phyloP scores from a whole-genome alignment of 2,329 filamentous ascomycete genomes.

The Fusarium abutilonis region DNA sequence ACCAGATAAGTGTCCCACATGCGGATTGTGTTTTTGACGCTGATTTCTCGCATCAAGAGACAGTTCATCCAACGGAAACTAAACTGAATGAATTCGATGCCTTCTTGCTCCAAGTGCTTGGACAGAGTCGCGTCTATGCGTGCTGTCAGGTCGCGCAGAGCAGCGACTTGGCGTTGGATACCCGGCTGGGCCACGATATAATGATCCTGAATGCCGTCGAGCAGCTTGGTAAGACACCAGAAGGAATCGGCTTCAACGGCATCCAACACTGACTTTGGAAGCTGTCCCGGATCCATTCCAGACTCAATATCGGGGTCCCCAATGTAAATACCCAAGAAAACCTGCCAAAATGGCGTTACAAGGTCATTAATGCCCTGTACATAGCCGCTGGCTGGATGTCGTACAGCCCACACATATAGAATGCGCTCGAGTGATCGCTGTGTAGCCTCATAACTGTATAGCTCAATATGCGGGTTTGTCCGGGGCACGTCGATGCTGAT shows the following conservation, averaged over 20 bases:
- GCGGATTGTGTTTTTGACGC: conserved; percentile 92
- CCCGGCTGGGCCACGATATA: conserved; percentile 98
- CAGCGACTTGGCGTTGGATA: conserved; percentile 92
- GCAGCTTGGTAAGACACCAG: conserved; percentile 96
- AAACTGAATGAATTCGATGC: conserved; percentile 98
- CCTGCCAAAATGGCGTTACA: conserved; percentile 97
- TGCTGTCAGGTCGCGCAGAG: conserved; percentile 87
- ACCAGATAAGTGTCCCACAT: conserved; percentile 99
- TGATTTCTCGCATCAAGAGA: conserved; percentile 96
- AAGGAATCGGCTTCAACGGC: conserved; percentile 98
- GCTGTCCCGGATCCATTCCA: conserved; percentile 95
- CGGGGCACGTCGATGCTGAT: conserved; percentile 98
- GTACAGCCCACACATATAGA: conserved; percentile 95
- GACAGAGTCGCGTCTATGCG: conserved; percentile 86
- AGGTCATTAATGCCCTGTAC: conserved; percentile 99
- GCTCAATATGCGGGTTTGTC: conserved; percentile 93
- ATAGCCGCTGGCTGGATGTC: conserved; percentile 96
- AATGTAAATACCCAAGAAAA: conserved; percentile 94
- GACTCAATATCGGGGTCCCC: conserved; percentile 91
- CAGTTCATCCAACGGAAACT: conserved; percentile 99
- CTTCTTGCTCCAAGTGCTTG: conserved; percentile 88
- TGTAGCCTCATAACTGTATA: conserved; percentile 96
- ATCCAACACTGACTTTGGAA: conserved; percentile 89
- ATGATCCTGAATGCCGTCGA: conserved; percentile 99
- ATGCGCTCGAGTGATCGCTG: conserved; percentile 94